These are phyloP conservation scores for Chlorella sorokiniana DNA, from an alignment of 139 green algal genomes.

Conservation along the genomic window DNA sequence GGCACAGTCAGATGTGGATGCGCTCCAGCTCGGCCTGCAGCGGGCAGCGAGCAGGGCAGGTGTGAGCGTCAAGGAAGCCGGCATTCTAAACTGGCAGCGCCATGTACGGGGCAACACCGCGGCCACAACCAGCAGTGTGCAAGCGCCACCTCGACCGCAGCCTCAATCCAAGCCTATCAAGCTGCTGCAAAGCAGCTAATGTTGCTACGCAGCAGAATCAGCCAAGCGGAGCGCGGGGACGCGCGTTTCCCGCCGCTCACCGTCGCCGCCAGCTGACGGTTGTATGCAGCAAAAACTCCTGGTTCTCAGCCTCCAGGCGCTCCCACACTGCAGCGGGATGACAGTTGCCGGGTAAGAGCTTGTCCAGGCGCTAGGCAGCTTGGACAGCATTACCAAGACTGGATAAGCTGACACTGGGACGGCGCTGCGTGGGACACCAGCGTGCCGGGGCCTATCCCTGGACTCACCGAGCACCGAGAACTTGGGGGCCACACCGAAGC, in stretches of 20 bases:
- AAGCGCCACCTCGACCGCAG: too few relatives aligned
- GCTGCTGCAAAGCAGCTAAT: background rate
- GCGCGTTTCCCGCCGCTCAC: background rate
- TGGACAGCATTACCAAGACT: too few relatives aligned
- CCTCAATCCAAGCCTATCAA: background rate
- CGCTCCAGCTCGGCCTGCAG: slow-evolving; percentile 7
- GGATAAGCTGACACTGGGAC: background rate
- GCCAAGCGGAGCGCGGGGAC: background rate
- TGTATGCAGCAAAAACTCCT: slow-evolving; percentile 33
- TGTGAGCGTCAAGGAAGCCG: background rate
- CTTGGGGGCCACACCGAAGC: slow-evolving; percentile 20
- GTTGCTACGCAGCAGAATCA: too few relatives aligned
- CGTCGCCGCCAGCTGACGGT: slow-evolving; percentile 17
- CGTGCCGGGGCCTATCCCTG: background rate
- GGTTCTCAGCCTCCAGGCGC: slow-evolving; percentile 38
- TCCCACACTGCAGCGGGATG: slow-evolving; percentile 35
- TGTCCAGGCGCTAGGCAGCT: background rate
- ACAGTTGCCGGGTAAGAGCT: background rate
- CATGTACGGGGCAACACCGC: background rate
- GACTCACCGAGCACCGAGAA: slow-evolving; percentile 27
- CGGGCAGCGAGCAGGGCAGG: background rate
- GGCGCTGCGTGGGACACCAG: background rate
- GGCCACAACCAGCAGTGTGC: too few relatives aligned
- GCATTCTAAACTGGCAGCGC: background rate
- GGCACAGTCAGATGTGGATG: background rate